Base-by-base conservation (phyloP, 768 basidiomycete genomes). In the Leccinum rimulosum region DNA sequence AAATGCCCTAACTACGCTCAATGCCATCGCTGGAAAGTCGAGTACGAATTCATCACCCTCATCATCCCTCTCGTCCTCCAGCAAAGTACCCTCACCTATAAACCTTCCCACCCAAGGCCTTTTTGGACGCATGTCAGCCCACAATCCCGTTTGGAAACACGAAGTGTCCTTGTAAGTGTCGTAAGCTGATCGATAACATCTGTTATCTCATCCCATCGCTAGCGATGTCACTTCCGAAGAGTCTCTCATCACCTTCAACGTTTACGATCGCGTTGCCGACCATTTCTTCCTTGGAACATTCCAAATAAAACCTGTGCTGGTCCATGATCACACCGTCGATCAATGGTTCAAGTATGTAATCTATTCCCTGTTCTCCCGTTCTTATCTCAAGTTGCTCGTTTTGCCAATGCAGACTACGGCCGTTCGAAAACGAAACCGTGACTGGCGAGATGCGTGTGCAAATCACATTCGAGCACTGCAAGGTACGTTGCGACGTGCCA, bases 131-230 rank as follows among this genome's bases (percentile, higher is more conserved):
- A 73, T 84, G 38, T 87, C 86, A 19, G 82, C 91, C 57, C 83
- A 92, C 69, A 98, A 94, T 77, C 96, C 97, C 11, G 88, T 95
- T 22, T 99, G 97, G 97, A 99, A 99, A 77, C 96, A 98, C 73
- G 91, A 98, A 73, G 97, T 98, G 35, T 88, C 92, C 48, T 99
- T 99, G 96, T 98, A 75, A 75, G 95, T 82, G 31, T 55, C 62
- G 27, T 64, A 31, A 22, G 28, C 48, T 22, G 14, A 52, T 58
- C 54, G 64, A 61, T 56, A 47, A 53, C 58, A 48, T 60, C 31
- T 55, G 45, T 58, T 70, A 53, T 65, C 60, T 64, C 52, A 69
- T 58, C 57, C 56, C 63, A 53, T 67, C 56, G 14, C 36, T 73
- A 98, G 96, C 81, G 97, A 99, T 75, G 90, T 98, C 55, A 98